Evolutionary conservation across 2,329 filamentous ascomycete genomes (phyloP).

Genomic region (Ceratocystis ficicola): DNA sequence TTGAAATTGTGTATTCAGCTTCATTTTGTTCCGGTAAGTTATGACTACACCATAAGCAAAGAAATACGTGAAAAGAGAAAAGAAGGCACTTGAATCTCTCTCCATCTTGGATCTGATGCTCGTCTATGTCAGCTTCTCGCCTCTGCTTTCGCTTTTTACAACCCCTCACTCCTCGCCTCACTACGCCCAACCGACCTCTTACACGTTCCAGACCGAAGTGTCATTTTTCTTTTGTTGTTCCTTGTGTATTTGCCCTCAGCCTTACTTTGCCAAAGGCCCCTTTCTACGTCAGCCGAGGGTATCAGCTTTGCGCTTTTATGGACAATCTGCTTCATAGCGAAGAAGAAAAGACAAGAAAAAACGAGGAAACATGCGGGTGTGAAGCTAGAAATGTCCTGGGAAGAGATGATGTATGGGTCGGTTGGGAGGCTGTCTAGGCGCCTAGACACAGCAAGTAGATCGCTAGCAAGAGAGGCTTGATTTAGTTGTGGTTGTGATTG

Average conservation of each 20-base stretch:
- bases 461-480: too few species aligned
- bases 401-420: background rate
- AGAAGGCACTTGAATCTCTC: background rate
- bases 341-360: background rate
- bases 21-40: background rate
- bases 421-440: too few species aligned
- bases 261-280: background rate
- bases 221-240: too few species aligned
- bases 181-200: background rate
- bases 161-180: slow-evolving; percentile 2
- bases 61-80: background rate
- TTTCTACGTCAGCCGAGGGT: background rate
- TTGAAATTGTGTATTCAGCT: background rate
- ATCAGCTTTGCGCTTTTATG: background rate
- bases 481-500: too few species aligned
- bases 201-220: background rate
- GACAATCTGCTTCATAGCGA: background rate
- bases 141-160: background rate
- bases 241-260: background rate
- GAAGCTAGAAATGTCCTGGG: background rate
- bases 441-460: too few species aligned
- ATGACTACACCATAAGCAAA: background rate
- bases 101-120: background rate
- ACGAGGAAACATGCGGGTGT: background rate
- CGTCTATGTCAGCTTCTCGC: background rate